Evolutionary conservation across 2,329 filamentous ascomycete genomes (phyloP).

Genomic region (Pseudogymnoascus sp.): DNA sequence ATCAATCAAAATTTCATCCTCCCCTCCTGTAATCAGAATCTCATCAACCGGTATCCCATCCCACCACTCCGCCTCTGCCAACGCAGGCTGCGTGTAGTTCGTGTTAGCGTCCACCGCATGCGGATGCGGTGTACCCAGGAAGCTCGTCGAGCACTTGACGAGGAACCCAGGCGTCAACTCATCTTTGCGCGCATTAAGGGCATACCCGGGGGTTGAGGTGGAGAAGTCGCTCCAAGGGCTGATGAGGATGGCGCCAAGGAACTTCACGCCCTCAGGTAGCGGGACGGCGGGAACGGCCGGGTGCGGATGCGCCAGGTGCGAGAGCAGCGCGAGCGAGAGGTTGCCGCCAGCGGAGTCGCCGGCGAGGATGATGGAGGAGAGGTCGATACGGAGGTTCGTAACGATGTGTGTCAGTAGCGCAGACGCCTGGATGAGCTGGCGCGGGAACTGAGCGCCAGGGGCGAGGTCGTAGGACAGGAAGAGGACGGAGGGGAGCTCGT

Average conservation of each 20-base stretch:
- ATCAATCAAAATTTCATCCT: conserved; percentile 48
- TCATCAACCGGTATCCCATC: conserved; percentile 37
- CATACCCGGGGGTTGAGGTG: conserved; percentile 34
- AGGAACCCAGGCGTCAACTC: conserved; percentile 36
- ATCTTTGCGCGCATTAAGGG: conserved; percentile 42
- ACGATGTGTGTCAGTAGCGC: conserved; percentile 36
- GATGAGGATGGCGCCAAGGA: conserved; percentile 46
- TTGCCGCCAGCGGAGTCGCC: conserved; percentile 50
- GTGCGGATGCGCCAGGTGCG: conserved; percentile 49
- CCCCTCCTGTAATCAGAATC: conserved; percentile 46
- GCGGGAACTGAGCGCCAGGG: conserved; percentile 36
- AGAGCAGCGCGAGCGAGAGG: conserved; percentile 36
- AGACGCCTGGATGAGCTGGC: conserved; percentile 39
- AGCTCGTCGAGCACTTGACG: conserved; percentile 39
- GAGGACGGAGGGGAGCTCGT: conserved; percentile 32
- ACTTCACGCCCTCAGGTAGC: conserved; percentile 28
- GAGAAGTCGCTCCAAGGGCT: conserved; percentile 50
- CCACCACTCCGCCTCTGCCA: conserved; percentile 47
- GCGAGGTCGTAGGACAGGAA: conserved; percentile 50
- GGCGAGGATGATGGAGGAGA: conserved; percentile 34
- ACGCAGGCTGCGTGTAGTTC: conserved; percentile 45
- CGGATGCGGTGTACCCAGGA: conserved; percentile 31
- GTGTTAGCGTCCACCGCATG: conserved; percentile 28
- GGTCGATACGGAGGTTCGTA: conserved; percentile 19
- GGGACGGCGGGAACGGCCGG: conserved; percentile 41